Evolutionary conservation across 148 eudicot species (phyloP).

Genomic region (Talinum fruticosum): DNA sequence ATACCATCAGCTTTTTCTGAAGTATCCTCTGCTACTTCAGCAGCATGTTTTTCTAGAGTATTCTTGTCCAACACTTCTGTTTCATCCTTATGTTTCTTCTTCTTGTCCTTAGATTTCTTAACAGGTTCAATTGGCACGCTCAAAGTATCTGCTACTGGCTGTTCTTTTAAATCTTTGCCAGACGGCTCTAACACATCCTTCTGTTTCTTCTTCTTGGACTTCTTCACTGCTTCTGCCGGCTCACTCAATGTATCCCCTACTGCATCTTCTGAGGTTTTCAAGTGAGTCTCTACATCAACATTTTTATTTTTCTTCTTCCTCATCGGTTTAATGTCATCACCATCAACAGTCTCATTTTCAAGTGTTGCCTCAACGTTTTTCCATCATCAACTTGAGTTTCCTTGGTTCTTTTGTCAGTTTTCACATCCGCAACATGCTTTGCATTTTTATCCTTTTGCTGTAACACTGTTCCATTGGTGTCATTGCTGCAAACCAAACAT

Average conservation of each 20-base stretch:
- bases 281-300: slow-evolving; percentile 24
- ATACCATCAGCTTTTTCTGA: slow-evolving; percentile 18
- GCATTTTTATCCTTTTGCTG: slow-evolving; percentile 30
- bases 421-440: background rate
- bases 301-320: slow-evolving; percentile 35
- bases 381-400: slow-evolving; percentile 25
- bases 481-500: slow-evolving; percentile 31
- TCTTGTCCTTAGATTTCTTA: slow-evolving; percentile 53
- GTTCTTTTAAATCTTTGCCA: slow-evolving; percentile 15
- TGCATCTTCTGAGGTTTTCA: slow-evolving; percentile 8
- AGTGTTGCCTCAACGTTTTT: slow-evolving; percentile 19
- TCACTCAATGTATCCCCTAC: slow-evolving; percentile 14
- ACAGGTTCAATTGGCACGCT: slow-evolving; percentile 25
- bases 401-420: slow-evolving; percentile 32
- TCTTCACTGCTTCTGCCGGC: slow-evolving; percentile 29
- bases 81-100: slow-evolving; percentile 38
- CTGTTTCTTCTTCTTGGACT: slow-evolving; percentile 51
- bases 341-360: slow-evolving; percentile 21
- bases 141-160: slow-evolving; percentile 8
- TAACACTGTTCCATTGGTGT: slow-evolving; percentile 16
- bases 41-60: slow-evolving; percentile 13
- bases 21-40: slow-evolving; percentile 17
- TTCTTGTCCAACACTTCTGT: slow-evolving; percentile 26
- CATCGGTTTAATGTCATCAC: slow-evolving; percentile 29
- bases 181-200: slow-evolving; percentile 24